Evolutionary conservation across 495 filamentous ascomycete species (phyloP).

Genomic region (Lophium mytilinum): DNA sequence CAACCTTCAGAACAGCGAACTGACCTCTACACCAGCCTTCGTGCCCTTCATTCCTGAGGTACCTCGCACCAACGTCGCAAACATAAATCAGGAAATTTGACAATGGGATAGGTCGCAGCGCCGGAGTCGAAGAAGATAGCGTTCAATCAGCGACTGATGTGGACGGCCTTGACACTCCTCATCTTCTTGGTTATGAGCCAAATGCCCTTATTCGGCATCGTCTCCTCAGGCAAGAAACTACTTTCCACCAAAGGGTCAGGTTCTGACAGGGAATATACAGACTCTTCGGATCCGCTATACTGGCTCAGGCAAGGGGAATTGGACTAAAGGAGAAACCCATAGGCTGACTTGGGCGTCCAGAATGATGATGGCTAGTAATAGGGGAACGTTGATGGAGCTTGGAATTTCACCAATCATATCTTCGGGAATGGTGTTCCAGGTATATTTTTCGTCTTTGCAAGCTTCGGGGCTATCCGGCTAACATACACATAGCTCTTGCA

Average conservation of each 20-base stretch:
- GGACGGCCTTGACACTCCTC: conserved; percentile 88
- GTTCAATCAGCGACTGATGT: conserved; percentile 73
- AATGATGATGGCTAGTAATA: conserved; percentile 99
- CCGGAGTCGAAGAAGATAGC: neutral
- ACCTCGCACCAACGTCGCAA: neutral
- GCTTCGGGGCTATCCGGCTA: too few species aligned
- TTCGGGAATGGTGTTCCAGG: conserved; percentile 99
- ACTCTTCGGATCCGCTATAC: conserved; percentile 83
- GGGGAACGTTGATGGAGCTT: conserved; percentile 97
- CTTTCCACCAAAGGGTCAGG: too few species aligned
- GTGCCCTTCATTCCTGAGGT: neutral
- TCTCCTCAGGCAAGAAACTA: conserved; percentile 44
- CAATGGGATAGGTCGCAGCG: neutral
- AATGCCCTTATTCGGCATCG: conserved; percentile 61
- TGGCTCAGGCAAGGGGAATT: conserved; percentile 51
- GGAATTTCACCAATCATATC: conserved; percentile 99
- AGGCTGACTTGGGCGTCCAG: conserved; percentile 32
- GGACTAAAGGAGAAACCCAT: too few species aligned
- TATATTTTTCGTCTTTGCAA: too few species aligned
- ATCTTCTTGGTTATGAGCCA: conserved; percentile 99
- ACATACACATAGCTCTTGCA: conserved; percentile 55
- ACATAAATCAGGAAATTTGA: neutral
- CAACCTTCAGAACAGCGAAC: neutral
- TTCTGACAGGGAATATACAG: conserved; percentile 24
- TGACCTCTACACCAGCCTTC: neutral